Base-by-base conservation (phyloP, 768 basidiomycete species). In the Botryobasidium botryosum region DNA sequence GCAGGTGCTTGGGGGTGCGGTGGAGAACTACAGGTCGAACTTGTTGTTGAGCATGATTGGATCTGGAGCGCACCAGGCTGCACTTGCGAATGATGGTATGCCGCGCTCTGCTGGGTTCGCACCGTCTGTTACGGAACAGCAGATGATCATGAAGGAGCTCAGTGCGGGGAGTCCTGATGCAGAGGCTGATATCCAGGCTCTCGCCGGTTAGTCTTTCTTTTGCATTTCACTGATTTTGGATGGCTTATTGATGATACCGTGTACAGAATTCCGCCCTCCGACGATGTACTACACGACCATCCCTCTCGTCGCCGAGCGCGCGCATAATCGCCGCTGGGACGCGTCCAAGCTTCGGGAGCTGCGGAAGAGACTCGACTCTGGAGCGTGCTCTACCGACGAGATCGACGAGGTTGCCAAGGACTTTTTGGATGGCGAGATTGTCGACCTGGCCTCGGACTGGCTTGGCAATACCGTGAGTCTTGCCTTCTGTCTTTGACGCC, bases 211-310 rank as follows among this genome's bases (percentile, higher is more conserved):
- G 79, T 67, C 39, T n/a, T 29, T 31, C 35, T 13, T 40, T 49
- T 15, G n/a, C 21, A 46, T 42, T 17, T 28, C 12, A 40, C 41
- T 37, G 13, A 18, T 18, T 20, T 4, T 26, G 23, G 15, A 35
- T 33, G 37, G n/a, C 18, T 13, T 40, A 24, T 28, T 18, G 27
- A 35, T 43, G 45, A 36, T 33, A 43, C n/a, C 8, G 36, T 26
- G 23, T n/a, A 7, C 61, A 91, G 91, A 91, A 40, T 82, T 88
- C 63, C 78, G 91, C 15, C 82, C 84, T 37, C 86, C 88, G 6
- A 85, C 79, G 4, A 87, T 86, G 71, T 99, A 99, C 62, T 97
- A 96, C 62, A 87, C 90, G 18, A 80, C 84, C 26, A 94, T 99
- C 46, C 94, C 94, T 8, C 67, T 81, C 45, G 80, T 88, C 23